Base-by-base conservation (phyloP, 2,329 filamentous ascomycete genomes). In the Aspergillus amoenus region DNA sequence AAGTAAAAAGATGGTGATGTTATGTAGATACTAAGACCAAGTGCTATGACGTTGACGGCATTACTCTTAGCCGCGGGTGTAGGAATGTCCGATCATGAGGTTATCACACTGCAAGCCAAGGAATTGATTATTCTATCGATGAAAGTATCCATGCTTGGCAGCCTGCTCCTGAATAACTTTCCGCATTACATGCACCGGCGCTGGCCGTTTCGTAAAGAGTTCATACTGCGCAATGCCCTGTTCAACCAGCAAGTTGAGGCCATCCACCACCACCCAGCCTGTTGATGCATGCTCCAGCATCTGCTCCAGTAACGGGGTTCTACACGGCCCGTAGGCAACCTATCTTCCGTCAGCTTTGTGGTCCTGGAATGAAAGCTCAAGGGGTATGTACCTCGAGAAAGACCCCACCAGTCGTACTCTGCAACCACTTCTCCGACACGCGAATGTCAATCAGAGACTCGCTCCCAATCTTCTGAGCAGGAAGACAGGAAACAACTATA, bases 211-310 rank as follows among this genome's bases (percentile, higher is more conserved):
- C 2, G 64, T 68, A 40, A 68, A 65, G 3, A 68, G 48, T 44
- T 68, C 64, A 40, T 62, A 68, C 40, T 68, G 66, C 9, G 61
- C 62, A 49, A 67, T 59, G 15, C 63, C 66, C 43, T 68, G 66
- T 42, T 67, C 62, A 21, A 65, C 17, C 9, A 68, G 39, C 5
- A 68, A 57, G 11, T 50, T 55, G 13, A 64, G 40, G 5, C 66
- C 66, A 59, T 66, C 64, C 4, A 67, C 64, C 8, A 68, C 52
- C 1, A 64, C 56, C 66, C 66, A 68, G 6, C 66, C 66, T 34
- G 55, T 52, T 5, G 50, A 54, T 41, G 50, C 39, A 15, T 56
- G 53, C 7, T 65, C 32, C 5, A 21, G 46, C 8, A 49, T 13
- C 18, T 49, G 46, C 5, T 40, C 17, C 4, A 49, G 11, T 5